Base-by-base conservation (phyloP, 176 grass and related monocot species). In the Hyparrhenia diplandra region DNA sequence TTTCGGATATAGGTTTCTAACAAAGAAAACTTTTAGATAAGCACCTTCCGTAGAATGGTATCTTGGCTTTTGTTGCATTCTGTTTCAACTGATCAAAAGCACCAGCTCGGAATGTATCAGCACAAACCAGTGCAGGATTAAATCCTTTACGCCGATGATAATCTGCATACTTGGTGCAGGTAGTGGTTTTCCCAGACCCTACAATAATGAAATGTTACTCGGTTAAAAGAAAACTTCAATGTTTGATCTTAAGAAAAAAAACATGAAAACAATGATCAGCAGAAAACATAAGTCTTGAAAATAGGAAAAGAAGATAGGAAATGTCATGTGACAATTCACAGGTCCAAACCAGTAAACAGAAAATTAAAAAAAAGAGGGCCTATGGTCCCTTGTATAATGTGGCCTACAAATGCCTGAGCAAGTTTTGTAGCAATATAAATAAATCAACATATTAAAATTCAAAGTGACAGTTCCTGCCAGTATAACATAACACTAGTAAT, bases 11-110 rank as follows among this genome's bases (percentile, higher is more conserved):
- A 74, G 6, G 10, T 23, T 36, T 55, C 17, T 31, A 57, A 35
- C 16, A 8, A n/a, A 74, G 20, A 74, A 74, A 55, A 23, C 28
- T 57, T 57, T 2, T 21, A 23, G 10, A n/a, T 31, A 71, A 69
- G 37, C 62, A 98, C 95, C 95, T 98, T 90, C 95, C 95, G 9
- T 93, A 98, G 58, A 94, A 98, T 13, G 95, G 95, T 85, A 95
- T 91, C 73, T 93, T 95, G 64, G 92, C 88, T 87, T 98, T 98
- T n/a, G 92, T 93, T 28, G 95, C 95, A 82, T 98, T 98, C 71
- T 98, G 92, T 84, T 95, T 98, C 64, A 98, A 69, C 54, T 98
- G 92, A 86, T 98, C 92, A 88, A 98, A 94, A 84, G 95, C 95
- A 89, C 90, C 92, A 85, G 95, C 95, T 71, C 92, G 92, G 54